Evolutionary conservation across 441 rosid species (phyloP), one percentile per base, ranked within the genome.

Genomic region (Lepidium campestre): DNA sequence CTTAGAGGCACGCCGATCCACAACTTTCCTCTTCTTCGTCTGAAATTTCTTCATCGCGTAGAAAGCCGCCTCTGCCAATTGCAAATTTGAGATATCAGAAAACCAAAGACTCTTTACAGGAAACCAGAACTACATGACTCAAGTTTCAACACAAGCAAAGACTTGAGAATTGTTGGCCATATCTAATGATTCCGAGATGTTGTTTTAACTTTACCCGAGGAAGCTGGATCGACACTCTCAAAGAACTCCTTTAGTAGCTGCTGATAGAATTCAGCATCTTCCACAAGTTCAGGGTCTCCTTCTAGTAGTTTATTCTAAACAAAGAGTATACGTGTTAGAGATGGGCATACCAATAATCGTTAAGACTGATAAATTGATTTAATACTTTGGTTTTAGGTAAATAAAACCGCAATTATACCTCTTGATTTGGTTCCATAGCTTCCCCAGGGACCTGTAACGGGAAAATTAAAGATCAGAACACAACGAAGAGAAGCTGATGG

Each of bases 1-100:
- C 81, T 94, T 91, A 4, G 98, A 94, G 58, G 98, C 98, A 20
- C 90, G 86, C 34, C 91, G 79, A 74, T 94, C 97, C 37, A 94
- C 94, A n/a, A 84, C 52, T 76, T 89, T 94, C 66, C 98, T 85
- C 80, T 91, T 91, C 83, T 94, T 94, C 14, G 82, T 83, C 74
- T 79, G 94, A 75, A 85, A 62, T 34, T 80, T 89, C 78, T 82
- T 91, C 66, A 86, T 58, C 6, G 90, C 91, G 20, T 89, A 91
- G 57, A 85, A 82, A 7, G 97, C 91, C 2, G 81, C 68, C 65
- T 89, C 98, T 91, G 87, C 27, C 32, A 67, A 55, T 7, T 2
- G 1, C 35, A 75, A 69, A 46, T 12, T 32, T 3, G 3, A 75
- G 31, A 57, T 31, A 14, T 72, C 36, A 72, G 57, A 58, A 39